phyloP scores from a whole-genome alignment of 108 stramenopile genomes.

The Nitzschia sp. region DNA sequence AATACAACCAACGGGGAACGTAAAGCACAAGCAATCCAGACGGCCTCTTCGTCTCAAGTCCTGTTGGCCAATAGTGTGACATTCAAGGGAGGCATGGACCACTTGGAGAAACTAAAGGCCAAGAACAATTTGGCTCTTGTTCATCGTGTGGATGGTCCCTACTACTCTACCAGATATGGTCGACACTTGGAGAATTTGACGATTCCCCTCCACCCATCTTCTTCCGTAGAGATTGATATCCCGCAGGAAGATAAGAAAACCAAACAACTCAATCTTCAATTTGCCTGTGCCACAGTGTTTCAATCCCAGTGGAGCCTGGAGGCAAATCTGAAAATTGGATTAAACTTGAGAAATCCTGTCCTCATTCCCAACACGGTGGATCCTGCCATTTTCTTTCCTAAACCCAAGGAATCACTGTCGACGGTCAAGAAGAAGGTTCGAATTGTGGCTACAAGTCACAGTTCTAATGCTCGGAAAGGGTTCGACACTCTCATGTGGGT shows the following conservation, averaged over 20 bases:
- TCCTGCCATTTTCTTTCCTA: conserved; percentile 5
- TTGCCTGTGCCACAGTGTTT: conserved; percentile 22
- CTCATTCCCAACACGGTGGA: conserved; percentile 27
- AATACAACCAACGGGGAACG: not conserved
- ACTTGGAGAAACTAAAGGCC: conserved; percentile 1
- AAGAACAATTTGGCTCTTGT: conserved; percentile 13
- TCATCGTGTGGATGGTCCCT: conserved; percentile 27
- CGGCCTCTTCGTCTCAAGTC: conserved; percentile 1
- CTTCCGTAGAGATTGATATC: not conserved
- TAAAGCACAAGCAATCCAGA: not conserved
- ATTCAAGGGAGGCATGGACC: conserved; percentile 13
- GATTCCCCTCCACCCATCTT: not conserved
- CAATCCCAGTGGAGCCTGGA: conserved; percentile 25
- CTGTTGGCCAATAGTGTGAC: conserved; percentile 23
- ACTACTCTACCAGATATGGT: conserved; percentile 15
- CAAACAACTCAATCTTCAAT: conserved; percentile 8
- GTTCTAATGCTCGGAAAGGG: conserved; percentile 19
- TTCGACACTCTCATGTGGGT: conserved; percentile 26
- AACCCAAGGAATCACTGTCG: not conserved
- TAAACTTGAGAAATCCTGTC: conserved; percentile 21
- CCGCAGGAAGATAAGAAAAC: conserved; percentile 18
- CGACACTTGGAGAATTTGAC: conserved; percentile 1
- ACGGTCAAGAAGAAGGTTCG: conserved; percentile 5
- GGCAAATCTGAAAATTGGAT: conserved; percentile 18
- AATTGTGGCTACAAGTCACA: conserved; percentile 22